Evolutionary conservation across 2,329 filamentous ascomycete genomes (phyloP).

Genomic region (Neopestalotiopsis sp.): DNA sequence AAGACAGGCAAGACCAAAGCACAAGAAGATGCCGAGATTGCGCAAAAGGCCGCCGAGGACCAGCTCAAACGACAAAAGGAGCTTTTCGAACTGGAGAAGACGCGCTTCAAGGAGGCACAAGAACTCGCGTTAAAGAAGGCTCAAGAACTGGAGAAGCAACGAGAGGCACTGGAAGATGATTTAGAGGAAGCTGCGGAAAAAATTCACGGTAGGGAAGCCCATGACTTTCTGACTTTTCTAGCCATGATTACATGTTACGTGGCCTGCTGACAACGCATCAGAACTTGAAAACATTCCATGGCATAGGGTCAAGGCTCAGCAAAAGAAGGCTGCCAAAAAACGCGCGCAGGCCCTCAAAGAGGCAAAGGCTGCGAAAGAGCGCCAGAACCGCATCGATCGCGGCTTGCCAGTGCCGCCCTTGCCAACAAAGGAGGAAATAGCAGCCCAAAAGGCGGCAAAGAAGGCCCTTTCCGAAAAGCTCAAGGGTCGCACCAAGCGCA

Average conservation of each 20-base stretch:
- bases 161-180: neutral
- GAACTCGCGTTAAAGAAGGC: neutral
- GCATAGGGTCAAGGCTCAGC: neutral
- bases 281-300: neutral
- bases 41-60: no score
- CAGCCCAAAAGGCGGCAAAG: neutral
- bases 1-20: neutral
- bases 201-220: neutral
- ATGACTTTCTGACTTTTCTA: neutral
- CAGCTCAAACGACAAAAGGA: no score
- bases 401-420: neutral
- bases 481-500: slow-evolving; percentile 4
- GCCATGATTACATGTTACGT: neutral
- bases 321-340: neutral
- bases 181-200: neutral
- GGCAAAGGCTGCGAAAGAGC: neutral
- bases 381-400: neutral
- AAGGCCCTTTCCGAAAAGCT: slow-evolving; percentile 1
- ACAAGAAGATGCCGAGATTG: neutral
- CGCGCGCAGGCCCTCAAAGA: neutral
- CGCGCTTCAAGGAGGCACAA: neutral
- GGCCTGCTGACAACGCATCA: neutral
- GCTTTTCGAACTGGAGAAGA: no score
- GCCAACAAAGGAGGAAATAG: neutral
- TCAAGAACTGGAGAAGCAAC: neutral